A percentile compares a stretch with the other conserved stretches of the same genome.
phyloP scores from a whole-genome alignment of 805 yeast species.

The Lachancea dasiensis region DNA sequence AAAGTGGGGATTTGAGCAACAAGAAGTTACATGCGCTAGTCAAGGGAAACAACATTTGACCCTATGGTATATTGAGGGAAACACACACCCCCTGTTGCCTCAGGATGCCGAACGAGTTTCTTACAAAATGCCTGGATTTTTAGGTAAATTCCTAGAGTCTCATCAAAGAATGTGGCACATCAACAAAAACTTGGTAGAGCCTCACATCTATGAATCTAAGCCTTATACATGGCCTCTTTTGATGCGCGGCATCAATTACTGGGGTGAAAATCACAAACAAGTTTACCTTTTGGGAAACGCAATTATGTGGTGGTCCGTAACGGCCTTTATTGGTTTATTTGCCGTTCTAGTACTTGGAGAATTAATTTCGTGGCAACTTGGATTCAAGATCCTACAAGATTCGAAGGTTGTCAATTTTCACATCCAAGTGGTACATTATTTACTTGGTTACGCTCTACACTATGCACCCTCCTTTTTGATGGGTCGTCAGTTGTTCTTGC shows the following conservation, averaged over 20 bases:
- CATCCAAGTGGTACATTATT: slow-evolving; percentile 53
- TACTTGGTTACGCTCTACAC: slow-evolving; percentile 68
- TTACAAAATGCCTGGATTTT: slow-evolving; percentile 50
- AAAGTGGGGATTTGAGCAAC: slow-evolving; percentile 78
- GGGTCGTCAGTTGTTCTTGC: slow-evolving; percentile 91
- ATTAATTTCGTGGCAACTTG: slow-evolving; percentile 60
- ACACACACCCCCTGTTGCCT: slow-evolving; percentile 45
- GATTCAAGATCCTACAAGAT: slow-evolving; percentile 43
- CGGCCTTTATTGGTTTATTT: slow-evolving; percentile 48
- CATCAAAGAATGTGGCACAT: slow-evolving; percentile 74
- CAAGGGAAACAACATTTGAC: slow-evolving; percentile 57
- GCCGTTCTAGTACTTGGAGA: slow-evolving; percentile 39
- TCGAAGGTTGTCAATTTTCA: slow-evolving; percentile 59
- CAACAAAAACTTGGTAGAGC: slow-evolving; percentile 60
- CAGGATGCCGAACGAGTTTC: slow-evolving; percentile 42
- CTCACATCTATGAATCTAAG: slow-evolving; percentile 65
- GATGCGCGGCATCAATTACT: slow-evolving; percentile 74
- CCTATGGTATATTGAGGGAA: slow-evolving; percentile 71
- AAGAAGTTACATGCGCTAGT: slow-evolving; percentile 75
- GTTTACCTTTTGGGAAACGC: slow-evolving; percentile 75
- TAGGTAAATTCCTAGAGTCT: slow-evolving; percentile 56
- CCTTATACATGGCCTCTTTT: slow-evolving; percentile 75
- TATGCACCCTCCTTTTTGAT: slow-evolving; percentile 73
- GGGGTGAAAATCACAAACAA: slow-evolving; percentile 57
- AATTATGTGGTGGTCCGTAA: slow-evolving; percentile 69